Percentiles rank a stretch among this genome's conserved stretches.
phyloP scores from a whole-genome alignment of 768 basidiomycete genomes.

The Boletus rubescentipes region DNA sequence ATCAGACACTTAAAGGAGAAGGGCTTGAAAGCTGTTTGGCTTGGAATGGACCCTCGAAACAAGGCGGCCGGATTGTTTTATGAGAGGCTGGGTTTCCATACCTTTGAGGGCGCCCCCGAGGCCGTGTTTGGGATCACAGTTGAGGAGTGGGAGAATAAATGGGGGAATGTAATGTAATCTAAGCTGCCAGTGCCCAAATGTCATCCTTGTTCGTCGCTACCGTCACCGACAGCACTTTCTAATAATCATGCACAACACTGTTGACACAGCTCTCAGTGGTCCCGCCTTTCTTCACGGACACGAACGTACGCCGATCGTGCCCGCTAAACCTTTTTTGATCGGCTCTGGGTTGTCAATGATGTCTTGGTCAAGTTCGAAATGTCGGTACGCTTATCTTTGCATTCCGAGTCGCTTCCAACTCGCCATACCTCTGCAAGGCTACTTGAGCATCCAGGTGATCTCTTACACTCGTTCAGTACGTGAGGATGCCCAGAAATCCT shows the following conservation, averaged over 20 bases:
- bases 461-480: conserved; percentile 8
- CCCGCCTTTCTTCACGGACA: conserved; percentile 3
- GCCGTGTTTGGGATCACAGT: conserved; percentile 58
- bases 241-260: neutral
- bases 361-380: conserved; percentile 22
- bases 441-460: conserved; percentile 19
- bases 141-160: conserved; percentile 31
- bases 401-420: neutral
- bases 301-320: neutral
- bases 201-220: too few relatives aligned
- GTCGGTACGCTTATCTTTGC: conserved; percentile 9
- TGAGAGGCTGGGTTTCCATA: conserved; percentile 56
- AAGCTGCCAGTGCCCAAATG: too few relatives aligned
- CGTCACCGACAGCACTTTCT: too few relatives aligned
- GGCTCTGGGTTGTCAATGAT: neutral
- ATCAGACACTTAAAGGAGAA: conserved; percentile 52
- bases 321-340: neutral
- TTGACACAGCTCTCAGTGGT: too few relatives aligned
- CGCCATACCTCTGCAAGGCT: neutral
- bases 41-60: conserved; percentile 69
- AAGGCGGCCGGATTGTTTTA: conserved; percentile 61
- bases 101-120: conserved; percentile 51
- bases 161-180: neutral
- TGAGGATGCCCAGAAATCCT: conserved; percentile 21
- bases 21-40: conserved; percentile 54